Evolutionary conservation across 2,329 filamentous ascomycete genomes (phyloP).

Genomic region (Phialophora tarda): DNA sequence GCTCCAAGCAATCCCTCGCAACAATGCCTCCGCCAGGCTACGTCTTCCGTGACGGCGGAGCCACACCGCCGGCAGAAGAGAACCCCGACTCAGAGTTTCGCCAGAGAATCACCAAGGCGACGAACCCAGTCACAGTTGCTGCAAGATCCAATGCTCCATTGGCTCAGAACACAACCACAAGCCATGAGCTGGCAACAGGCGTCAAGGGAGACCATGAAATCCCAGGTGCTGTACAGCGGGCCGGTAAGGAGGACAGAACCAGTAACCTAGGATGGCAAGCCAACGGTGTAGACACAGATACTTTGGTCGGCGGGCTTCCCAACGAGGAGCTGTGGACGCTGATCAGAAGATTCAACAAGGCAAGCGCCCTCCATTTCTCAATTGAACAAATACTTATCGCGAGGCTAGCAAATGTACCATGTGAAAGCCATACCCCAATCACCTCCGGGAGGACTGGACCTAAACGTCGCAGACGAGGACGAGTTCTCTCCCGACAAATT

Average conservation of each 20-base stretch:
- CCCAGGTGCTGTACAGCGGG: slow-evolving; percentile 56
- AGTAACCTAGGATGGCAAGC: slow-evolving; percentile 69
- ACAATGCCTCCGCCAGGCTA: slow-evolving; percentile 44
- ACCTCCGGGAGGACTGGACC: slow-evolving; percentile 72
- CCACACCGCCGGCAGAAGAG: slow-evolving; percentile 40
- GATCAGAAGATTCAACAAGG: slow-evolving; percentile 75
- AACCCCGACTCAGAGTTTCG: slow-evolving; percentile 32
- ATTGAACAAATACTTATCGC: slow-evolving; percentile 38
- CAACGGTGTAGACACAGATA: slow-evolving; percentile 60
- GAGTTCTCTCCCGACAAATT: slow-evolving; percentile 86
- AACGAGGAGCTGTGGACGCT: slow-evolving; percentile 78
- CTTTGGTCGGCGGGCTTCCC: slow-evolving; percentile 68
- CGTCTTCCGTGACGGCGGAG: slow-evolving; percentile 43
- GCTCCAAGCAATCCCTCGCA: not conserved
- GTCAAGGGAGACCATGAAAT: slow-evolving; percentile 51
- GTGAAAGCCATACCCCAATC: slow-evolving; percentile 70
- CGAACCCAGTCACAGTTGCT: slow-evolving; percentile 27
- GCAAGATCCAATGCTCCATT: slow-evolving; percentile 34
- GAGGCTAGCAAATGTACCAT: slow-evolving; percentile 66
- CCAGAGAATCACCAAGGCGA: slow-evolving; percentile 33
- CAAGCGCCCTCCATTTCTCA: slow-evolving; percentile 40
- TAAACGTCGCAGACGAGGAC: slow-evolving; percentile 81
- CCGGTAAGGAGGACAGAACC: slow-evolving; percentile 61
- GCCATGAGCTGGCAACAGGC: slow-evolving; percentile 53
- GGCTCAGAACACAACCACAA: slow-evolving; percentile 46